phyloP scores from a whole-genome alignment of 2,329 filamentous ascomycete genomes.

The Zelopaecilomyces penicillatus region DNA sequence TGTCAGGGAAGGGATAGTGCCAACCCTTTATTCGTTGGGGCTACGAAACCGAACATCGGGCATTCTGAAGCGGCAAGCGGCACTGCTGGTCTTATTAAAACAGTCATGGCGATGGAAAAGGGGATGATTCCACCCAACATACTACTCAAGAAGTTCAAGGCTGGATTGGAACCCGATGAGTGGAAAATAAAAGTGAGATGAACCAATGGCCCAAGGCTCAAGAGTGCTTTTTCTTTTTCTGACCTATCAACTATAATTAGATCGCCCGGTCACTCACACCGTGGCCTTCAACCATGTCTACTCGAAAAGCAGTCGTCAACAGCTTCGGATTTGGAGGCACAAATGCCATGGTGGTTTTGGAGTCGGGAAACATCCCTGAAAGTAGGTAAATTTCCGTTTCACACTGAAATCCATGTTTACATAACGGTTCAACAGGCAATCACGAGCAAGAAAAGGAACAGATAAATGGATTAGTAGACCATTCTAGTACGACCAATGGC shows the following conservation, averaged over 20 bases:
- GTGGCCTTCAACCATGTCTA: background rate
- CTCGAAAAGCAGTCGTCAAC: slow-evolving; percentile 30
- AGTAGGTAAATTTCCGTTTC: background rate
- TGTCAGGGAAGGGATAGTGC: background rate
- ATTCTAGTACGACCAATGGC: too few relatives aligned
- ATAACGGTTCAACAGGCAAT: too few relatives aligned
- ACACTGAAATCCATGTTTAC: too few relatives aligned
- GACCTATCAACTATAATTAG: background rate
- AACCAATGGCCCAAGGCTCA: too few relatives aligned
- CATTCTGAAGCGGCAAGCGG: slow-evolving; percentile 4
- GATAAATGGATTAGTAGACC: too few relatives aligned
- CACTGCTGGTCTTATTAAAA: slow-evolving; percentile 4
- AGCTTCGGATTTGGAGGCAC: slow-evolving; percentile 52
- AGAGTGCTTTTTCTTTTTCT: too few relatives aligned
- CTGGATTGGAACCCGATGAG: slow-evolving; percentile 1
- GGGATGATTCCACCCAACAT: slow-evolving; percentile 4
- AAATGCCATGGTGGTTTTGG: slow-evolving; percentile 37
- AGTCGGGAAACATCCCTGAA: slow-evolving; percentile 4
- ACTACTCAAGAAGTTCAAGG: background rate
- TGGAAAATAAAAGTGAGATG: slow-evolving; percentile 1
- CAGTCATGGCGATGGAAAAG: slow-evolving; percentile 4
- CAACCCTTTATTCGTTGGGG: background rate
- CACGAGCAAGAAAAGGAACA: too few relatives aligned
- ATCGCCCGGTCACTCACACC: background rate
- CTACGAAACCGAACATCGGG: slow-evolving; percentile 2